Percentiles rank a stretch among this genome's conserved stretches.
phyloP scores from a whole-genome alignment of 225 moss, liverwort and hornwort species.

The Polytrichum commune region DNA sequence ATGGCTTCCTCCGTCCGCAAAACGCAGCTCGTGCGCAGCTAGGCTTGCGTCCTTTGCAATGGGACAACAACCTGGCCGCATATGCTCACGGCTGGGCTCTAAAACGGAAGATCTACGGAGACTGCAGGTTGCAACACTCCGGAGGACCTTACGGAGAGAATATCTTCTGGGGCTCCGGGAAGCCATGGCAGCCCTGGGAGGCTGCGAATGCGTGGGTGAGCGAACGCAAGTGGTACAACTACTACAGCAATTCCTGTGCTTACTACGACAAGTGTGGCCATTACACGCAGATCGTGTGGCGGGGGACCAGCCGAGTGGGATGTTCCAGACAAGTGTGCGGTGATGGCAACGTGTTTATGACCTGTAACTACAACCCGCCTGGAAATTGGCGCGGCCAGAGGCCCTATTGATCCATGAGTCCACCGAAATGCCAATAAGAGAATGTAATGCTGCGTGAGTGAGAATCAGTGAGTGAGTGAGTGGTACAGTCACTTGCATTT shows the following conservation, averaged over 20 bases:
- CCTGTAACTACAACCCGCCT: constrained; percentile 53
- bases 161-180: constrained; percentile 59
- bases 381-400: constrained; percentile 53
- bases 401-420: constrained; percentile 26
- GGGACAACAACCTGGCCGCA: constrained; percentile 33
- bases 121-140: constrained; percentile 49
- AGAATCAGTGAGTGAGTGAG: too few relatives aligned
- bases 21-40: constrained; percentile 43
- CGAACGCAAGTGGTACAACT: constrained; percentile 49
- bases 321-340: constrained; percentile 36
- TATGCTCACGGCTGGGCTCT: constrained; percentile 51
- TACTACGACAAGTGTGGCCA: constrained; percentile 51
- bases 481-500: too few relatives aligned
- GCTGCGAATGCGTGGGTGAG: constrained; percentile 45
- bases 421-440: too few relatives aligned
- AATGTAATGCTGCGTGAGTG: too few relatives aligned
- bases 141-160: constrained; percentile 67
- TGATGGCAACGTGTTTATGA: constrained; percentile 52
- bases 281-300: constrained; percentile 58
- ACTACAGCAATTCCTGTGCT: constrained; percentile 40
- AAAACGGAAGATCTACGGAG: constrained; percentile 28
- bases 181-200: constrained; percentile 50
- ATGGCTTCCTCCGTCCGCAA: constrained; percentile 40
- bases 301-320: constrained; percentile 24
- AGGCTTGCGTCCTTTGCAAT: constrained; percentile 37